Conservation (phyloP, 1,284 basidiomycete species). For the Cystobasidium sp. region DNA sequence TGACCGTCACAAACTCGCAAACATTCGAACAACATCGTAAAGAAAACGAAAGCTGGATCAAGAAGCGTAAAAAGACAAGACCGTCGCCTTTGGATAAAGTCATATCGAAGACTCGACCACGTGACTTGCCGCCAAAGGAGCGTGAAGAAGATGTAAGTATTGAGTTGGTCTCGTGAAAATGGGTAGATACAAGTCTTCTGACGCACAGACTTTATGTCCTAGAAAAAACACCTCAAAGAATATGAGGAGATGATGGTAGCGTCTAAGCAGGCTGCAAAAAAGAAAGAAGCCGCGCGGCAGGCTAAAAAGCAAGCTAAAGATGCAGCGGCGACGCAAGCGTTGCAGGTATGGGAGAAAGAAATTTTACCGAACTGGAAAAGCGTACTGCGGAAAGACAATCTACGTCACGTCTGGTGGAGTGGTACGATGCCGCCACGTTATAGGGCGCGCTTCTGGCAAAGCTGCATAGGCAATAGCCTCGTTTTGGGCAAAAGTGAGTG, state of each 20-base stretch:
- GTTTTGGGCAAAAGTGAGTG: constrained; percentile 79
- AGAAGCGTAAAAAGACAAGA: constrained; percentile 21
- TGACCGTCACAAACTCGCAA: constrained; percentile 6
- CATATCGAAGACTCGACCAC: constrained; percentile 51
- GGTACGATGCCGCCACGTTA: constrained; percentile 82
- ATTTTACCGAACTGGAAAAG: constrained; percentile 82
- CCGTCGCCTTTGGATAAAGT: constrained; percentile 51
- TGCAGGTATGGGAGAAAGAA: constrained; percentile 74
- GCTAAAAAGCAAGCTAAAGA: constrained; percentile 38
- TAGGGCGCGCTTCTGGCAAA: constrained; percentile 83
- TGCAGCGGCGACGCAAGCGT: constrained; percentile 61
- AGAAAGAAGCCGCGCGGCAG: not conserved
- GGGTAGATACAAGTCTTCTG: no score
- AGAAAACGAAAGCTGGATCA: constrained; percentile 27
- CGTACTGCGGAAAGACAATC: constrained; percentile 63
- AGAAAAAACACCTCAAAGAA: constrained; percentile 51
- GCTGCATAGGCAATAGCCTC: constrained; percentile 83
- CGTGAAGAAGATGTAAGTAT: constrained; percentile 51
- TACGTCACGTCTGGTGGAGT: constrained; percentile 85
- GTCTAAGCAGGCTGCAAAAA: constrained; percentile 47
- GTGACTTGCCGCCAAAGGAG: constrained; percentile 52
- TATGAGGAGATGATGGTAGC: constrained; percentile 51
- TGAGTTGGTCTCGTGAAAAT: not conserved
- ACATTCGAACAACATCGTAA: constrained; percentile 21
- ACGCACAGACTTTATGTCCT: no score